Percentiles rank a stretch among this genome's conserved stretches.
phyloP scores from a whole-genome alignment of 1,284 basidiomycete genomes.

The Fistulina hepatica region DNA sequence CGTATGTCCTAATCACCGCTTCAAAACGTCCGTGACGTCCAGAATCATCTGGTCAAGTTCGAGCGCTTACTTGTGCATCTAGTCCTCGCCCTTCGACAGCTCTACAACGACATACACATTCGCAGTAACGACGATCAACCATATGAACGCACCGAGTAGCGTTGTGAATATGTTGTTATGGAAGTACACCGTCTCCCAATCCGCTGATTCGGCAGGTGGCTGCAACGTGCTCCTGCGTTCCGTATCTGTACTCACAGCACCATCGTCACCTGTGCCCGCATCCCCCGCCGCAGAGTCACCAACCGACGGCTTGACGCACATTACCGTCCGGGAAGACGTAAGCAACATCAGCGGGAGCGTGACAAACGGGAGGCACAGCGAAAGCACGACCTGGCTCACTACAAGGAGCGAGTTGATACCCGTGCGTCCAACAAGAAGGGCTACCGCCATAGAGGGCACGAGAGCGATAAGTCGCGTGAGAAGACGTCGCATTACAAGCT shows the following conservation, averaged over 20 bases:
- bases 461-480: conserved; percentile 80
- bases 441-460: conserved; percentile 79
- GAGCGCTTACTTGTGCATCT: too few relatives aligned
- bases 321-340: conserved; percentile 59
- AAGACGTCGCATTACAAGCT: conserved; percentile 75
- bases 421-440: conserved; percentile 57
- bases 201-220: neutral
- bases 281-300: too few relatives aligned
- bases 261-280: too few relatives aligned
- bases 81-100: too few relatives aligned
- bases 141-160: conserved; percentile 27
- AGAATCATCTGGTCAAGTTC: too few relatives aligned
- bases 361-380: conserved; percentile 83
- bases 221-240: neutral
- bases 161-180: conserved; percentile 18
- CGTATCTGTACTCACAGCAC: too few relatives aligned
- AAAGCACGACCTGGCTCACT: conserved; percentile 80
- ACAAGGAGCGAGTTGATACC: conserved; percentile 82
- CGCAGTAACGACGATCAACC: conserved; percentile 14
- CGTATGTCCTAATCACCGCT: too few relatives aligned
- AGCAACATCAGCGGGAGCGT: conserved; percentile 71
- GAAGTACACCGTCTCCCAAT: neutral
- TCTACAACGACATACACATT: conserved; percentile 13
- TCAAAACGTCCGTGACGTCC: too few relatives aligned
- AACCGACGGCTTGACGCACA: too few relatives aligned